Base-by-base conservation (phyloP, 441 rosid species). In the Corymbia citriodora region DNA sequence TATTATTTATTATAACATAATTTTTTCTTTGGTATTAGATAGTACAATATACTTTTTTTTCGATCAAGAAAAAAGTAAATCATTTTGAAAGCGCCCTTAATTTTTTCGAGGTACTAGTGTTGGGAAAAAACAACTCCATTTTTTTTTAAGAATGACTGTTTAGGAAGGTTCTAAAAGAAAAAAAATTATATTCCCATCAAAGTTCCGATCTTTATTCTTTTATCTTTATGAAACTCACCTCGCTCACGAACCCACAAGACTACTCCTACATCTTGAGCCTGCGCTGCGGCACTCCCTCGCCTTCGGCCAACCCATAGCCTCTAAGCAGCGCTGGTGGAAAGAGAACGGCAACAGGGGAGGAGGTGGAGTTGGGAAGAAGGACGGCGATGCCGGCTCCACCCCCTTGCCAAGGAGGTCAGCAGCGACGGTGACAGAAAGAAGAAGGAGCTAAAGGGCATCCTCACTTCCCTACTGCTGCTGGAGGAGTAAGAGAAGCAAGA, bases 401-500 rank as follows among this genome's bases (percentile, higher is more conserved):
- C 48, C 48, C 27, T n/a, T 15, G 70, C 3, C 53, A 92, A 88
- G 15, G 94, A 88, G 31, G 61, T 40, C 45, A 40, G 55, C 29
- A 82, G 48, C 16, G 95, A 88, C 17, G 55, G 57, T 23, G 87
- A 33, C 9, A n/a, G 49, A 33, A 88, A 90, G 92, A 93, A 91
- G 92, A 97, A 94, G 90, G 94, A 93, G 31, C 91, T 96, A 63
- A 96, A 94, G 81, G 96, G 97, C 7, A 93, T 96, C 25, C 92
- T 97, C 91, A 95, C 98, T 79, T 96, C 99, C 0, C 90, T 96
- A 90, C 88, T 96, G 63, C 90, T 97, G 89, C 55, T 96, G 82
- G 98, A 97, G 68, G 96, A 96, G 82, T 96, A 95, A 89, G 98
- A 94, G 87, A 95, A 94, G 90, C 90, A 91, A 2, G 95, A 94